These are phyloP conservation scores for Miscanthus sacchariflorus DNA, from an alignment of 202 grass and related monocot genomes.

Conservation along the genomic window DNA sequence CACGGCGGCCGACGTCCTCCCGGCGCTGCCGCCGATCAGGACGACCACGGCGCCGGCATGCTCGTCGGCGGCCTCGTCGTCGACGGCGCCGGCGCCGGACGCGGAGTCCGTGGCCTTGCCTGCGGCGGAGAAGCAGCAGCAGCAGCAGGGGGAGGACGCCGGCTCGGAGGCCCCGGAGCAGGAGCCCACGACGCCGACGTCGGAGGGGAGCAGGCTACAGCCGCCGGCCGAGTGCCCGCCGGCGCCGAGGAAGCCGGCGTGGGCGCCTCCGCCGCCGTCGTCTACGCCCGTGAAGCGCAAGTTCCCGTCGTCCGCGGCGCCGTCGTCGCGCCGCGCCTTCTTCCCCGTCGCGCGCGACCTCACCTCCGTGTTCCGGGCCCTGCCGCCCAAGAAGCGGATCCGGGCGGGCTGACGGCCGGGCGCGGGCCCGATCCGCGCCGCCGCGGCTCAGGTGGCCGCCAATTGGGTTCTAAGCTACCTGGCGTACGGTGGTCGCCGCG, in stretches of 20 bases:
- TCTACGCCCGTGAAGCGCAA: slow-evolving; percentile 31
- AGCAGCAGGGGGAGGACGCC: neutral
- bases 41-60: slow-evolving; percentile 7
- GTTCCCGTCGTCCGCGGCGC: slow-evolving; percentile 17
- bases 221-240: slow-evolving; percentile 54
- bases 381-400: slow-evolving; percentile 72
- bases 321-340: slow-evolving; percentile 25
- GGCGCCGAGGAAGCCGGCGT: slow-evolving; percentile 58
- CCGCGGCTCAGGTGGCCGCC: neutral
- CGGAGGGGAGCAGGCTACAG: slow-evolving; percentile 63
- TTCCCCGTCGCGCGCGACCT: slow-evolving; percentile 66
- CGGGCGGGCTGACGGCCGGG: slow-evolving; percentile 36
- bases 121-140: neutral
- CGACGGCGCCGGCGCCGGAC: neutral
- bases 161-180: neutral
- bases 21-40: slow-evolving; percentile 51
- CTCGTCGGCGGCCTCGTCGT: slow-evolving; percentile 16
- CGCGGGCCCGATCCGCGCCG: neutral
- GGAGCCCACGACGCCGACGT: slow-evolving; percentile 68
- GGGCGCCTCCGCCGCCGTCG: neutral
- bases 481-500: too few species aligned
- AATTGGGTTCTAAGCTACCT: neutral
- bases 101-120: neutral
- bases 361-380: slow-evolving; percentile 38
- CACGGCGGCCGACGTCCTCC: slow-evolving; percentile 19